Conservation (phyloP, 148 eudicot species). For the Cornus suecica region DNA sequence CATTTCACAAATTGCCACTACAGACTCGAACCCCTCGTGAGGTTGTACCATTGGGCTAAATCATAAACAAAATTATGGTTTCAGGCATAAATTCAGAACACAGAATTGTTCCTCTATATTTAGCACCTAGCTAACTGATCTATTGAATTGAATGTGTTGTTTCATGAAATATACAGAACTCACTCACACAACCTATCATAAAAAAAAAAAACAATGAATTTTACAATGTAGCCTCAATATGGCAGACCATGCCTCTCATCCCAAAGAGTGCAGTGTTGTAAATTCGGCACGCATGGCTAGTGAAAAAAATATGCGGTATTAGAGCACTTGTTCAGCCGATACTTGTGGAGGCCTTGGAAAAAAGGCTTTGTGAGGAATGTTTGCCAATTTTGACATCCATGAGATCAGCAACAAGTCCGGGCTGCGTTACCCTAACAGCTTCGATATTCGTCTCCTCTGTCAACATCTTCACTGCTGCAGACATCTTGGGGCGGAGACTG, state of each 20-base stretch:
- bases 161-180: no score
- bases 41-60: no score
- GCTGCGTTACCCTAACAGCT: constrained; percentile 29
- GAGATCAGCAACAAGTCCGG: constrained; percentile 45
- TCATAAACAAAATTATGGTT: no score
- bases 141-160: not conserved
- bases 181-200: not conserved
- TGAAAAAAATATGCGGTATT: not conserved
- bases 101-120: not conserved
- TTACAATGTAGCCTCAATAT: not conserved
- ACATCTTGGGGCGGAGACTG: constrained; percentile 49
- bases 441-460: constrained; percentile 17
- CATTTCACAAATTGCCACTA: no score
- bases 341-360: constrained; percentile 10
- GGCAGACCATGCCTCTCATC: not conserved
- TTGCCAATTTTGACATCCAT: constrained; percentile 36
- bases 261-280: no score
- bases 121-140: not conserved
- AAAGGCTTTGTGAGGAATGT: constrained; percentile 17
- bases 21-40: no score
- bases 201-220: no score
- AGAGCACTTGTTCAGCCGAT: not conserved
- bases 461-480: constrained; percentile 46
- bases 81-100: no score
- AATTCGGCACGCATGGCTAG: not conserved